Percentiles rank a stretch among this genome's conserved stretches.
Conservation (phyloP, 148 eudicot species). For the Camellia japonica region DNA sequence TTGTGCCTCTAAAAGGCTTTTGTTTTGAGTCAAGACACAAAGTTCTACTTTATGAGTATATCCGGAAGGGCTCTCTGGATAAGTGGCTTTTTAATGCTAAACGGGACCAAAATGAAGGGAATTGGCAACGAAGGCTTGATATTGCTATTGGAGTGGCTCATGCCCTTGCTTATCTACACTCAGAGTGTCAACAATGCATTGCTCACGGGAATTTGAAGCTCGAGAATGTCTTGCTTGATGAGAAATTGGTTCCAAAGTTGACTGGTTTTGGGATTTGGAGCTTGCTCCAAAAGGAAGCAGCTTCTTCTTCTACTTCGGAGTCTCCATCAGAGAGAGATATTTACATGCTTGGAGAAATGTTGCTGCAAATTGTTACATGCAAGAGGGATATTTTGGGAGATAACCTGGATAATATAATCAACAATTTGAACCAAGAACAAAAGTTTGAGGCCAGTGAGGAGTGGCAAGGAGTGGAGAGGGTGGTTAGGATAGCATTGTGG, state of each 20-base stretch:
- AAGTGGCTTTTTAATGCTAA: conserved; percentile 39
- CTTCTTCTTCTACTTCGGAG: conserved; percentile 39
- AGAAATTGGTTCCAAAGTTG: conserved; percentile 50
- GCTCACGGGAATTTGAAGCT: conserved; percentile 56
- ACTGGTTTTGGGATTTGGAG: conserved; percentile 50
- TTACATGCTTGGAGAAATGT: conserved; percentile 43
- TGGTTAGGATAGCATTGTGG: conserved; percentile 55
- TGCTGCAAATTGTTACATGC: conserved; percentile 44
- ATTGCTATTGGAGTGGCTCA: conserved; percentile 58
- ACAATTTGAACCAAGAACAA: conserved; percentile 26
- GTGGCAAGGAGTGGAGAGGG: conserved; percentile 43
- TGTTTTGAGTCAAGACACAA: conserved; percentile 48
- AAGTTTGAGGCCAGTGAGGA: conserved; percentile 22
- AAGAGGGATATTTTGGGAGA: conserved; percentile 28
- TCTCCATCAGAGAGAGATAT: conserved; percentile 52
- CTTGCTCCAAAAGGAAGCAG: conserved; percentile 26
- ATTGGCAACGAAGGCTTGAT: conserved; percentile 41
- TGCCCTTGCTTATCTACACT: conserved; percentile 50
- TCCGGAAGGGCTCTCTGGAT: conserved; percentile 44
- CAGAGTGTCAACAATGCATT: conserved; percentile 56
- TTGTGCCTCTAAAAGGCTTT: conserved; percentile 52
- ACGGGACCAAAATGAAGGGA: conserved; percentile 20
- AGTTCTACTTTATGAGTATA: conserved; percentile 42
- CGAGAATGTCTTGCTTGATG: conserved; percentile 55
- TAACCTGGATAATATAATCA: conserved; percentile 26